Conservation (phyloP, 2,329 filamentous ascomycete genomes). For the Macrophomina phaseolina region DNA sequence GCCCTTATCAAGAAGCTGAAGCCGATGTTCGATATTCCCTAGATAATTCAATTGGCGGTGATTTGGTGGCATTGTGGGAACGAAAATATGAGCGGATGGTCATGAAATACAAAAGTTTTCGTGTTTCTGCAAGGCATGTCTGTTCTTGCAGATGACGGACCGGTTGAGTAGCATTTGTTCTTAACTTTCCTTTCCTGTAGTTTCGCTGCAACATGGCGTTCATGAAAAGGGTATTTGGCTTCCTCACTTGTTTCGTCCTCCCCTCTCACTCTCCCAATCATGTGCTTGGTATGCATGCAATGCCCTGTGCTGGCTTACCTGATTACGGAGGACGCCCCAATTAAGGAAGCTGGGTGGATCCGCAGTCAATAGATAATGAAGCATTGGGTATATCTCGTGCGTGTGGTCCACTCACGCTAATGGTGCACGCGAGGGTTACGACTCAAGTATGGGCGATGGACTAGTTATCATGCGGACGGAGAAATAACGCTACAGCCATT, state of each 20-base stretch:
- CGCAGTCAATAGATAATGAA: not conserved
- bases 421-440: too few species aligned
- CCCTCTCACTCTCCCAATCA: not conserved
- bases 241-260: not conserved
- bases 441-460: too few species aligned
- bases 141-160: not conserved
- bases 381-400: not conserved
- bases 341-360: not conserved
- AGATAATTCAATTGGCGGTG: not conserved
- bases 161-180: not conserved
- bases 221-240: constrained; percentile 14
- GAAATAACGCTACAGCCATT: too few species aligned
- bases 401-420: not conserved
- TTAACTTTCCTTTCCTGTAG: constrained; percentile 1
- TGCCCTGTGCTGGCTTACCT: not conserved
- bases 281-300: not conserved
- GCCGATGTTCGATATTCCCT: constrained; percentile 86
- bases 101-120: not conserved
- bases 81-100: not conserved
- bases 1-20: constrained; percentile 93
- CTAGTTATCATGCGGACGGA: too few species aligned
- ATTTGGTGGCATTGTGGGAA: not conserved
- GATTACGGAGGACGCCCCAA: not conserved
- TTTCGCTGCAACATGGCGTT: constrained; percentile 10
- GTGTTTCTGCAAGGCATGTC: not conserved